phyloP scores from a whole-genome alignment of 768 basidiomycete species.

The Leccinum arenicola region DNA sequence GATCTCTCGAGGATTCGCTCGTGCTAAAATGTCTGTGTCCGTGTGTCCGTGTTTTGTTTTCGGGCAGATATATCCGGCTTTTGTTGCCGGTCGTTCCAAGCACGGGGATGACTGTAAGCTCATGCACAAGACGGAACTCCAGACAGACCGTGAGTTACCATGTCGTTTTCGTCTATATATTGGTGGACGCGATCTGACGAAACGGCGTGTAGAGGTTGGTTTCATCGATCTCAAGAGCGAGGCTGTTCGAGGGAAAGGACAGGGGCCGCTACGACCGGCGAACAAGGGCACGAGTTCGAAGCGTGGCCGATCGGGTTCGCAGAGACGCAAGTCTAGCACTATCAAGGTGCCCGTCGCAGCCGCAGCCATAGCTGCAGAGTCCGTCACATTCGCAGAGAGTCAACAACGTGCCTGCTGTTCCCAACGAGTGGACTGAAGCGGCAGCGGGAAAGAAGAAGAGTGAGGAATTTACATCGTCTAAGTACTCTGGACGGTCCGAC shows the following conservation, averaged over 20 bases:
- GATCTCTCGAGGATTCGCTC: not conserved
- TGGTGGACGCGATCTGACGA: not conserved
- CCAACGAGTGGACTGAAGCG: not conserved
- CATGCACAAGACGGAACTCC: constrained; percentile 28
- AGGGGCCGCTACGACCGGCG: not conserved
- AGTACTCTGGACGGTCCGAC: not conserved
- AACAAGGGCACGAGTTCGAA: constrained; percentile 5
- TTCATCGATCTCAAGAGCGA: constrained; percentile 14
- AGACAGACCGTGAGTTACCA: constrained; percentile 21
- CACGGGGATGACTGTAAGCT: constrained; percentile 29
- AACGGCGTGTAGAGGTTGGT: constrained; percentile 9
- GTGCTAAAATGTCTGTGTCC: not conserved
- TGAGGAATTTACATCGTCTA: not conserved
- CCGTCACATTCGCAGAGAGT: constrained; percentile 1
- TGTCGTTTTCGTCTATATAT: not conserved
- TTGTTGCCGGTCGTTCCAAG: constrained; percentile 22
- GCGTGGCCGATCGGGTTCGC: constrained; percentile 6
- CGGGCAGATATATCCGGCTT: constrained; percentile 28
- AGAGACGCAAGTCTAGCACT: constrained; percentile 7
- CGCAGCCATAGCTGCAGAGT: not conserved
- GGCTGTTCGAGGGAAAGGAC: not conserved
- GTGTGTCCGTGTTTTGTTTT: not conserved
- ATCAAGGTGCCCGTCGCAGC: not conserved
- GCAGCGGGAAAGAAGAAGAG: not conserved
- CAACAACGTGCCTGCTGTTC: not conserved